A percentile compares a stretch with the other conserved stretches of the same genome.
phyloP scores from a whole-genome alignment of 148 eudicot genomes.

The Persicaria tinctoria region DNA sequence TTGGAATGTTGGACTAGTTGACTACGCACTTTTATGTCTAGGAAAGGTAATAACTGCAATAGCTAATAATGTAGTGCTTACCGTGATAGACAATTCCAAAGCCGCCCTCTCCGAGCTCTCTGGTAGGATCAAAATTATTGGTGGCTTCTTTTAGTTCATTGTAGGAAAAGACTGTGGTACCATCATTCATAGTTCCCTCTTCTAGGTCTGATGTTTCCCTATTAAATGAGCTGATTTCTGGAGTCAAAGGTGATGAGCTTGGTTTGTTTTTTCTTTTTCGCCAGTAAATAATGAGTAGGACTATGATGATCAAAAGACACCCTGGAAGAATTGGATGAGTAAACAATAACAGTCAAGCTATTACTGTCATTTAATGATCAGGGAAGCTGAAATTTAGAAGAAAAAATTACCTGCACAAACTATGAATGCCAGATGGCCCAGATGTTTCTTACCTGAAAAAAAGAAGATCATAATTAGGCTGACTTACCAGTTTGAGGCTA shows the following conservation, averaged over 20 bases:
- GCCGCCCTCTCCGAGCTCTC: constrained; percentile 55
- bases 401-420: constrained; percentile 10
- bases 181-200: constrained; percentile 19
- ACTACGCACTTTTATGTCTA: not conserved
- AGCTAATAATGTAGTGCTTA: constrained; percentile 18
- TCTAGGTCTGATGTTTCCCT: constrained; percentile 22
- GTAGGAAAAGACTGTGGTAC: constrained; percentile 37
- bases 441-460: constrained; percentile 3
- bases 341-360: not conserved
- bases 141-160: constrained; percentile 44
- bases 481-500: not conserved
- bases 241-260: not conserved
- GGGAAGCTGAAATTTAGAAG: not conserved
- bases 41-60: not conserved
- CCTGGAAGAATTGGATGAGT: constrained; percentile 22
- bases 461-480: not conserved
- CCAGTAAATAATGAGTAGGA: constrained; percentile 15
- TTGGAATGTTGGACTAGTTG: not conserved
- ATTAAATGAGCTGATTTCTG: constrained; percentile 15
- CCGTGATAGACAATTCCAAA: constrained; percentile 54
- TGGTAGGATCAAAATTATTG: constrained; percentile 32
- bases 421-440: not conserved
- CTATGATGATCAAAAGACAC: constrained; percentile 4
- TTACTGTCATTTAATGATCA: not conserved
- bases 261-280: constrained; percentile 12